Conservation (phyloP, 345 rosid species). For the Passiflora organensis region DNA sequence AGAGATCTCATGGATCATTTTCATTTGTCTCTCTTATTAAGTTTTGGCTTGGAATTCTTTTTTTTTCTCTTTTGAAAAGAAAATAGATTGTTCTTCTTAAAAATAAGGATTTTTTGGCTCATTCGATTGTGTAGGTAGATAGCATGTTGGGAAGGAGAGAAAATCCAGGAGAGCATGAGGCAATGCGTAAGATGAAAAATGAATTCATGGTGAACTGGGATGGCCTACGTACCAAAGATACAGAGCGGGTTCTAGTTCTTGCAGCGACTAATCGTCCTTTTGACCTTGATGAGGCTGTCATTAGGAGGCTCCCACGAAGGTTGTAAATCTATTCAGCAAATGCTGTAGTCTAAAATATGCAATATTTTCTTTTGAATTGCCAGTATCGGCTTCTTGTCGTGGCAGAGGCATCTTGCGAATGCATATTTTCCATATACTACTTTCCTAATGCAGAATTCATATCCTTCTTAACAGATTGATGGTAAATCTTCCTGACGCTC, state of each 20-base stretch:
- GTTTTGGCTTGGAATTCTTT: not conserved
- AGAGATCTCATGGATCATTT: not conserved
- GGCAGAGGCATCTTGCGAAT: no score
- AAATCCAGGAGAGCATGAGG: slow-evolving; percentile 82
- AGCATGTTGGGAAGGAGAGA: slow-evolving; percentile 95
- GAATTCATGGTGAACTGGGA: slow-evolving; percentile 98
- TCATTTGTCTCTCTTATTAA: not conserved
- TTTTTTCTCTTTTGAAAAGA: no score
- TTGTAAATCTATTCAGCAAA: slow-evolving; percentile 5
- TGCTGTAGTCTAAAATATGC: no score
- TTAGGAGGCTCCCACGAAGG: slow-evolving; percentile 86
- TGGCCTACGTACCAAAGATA: slow-evolving; percentile 75
- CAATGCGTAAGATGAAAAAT: slow-evolving; percentile 87
- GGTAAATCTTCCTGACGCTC: slow-evolving; percentile 85
- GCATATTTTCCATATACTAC: no score
- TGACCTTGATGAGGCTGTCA: slow-evolving; percentile 98
- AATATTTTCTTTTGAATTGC: not conserved
- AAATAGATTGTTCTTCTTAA: no score
- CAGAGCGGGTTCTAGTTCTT: slow-evolving; percentile 82
- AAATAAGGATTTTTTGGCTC: slow-evolving; percentile 3
- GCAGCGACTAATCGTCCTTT: slow-evolving; percentile 95
- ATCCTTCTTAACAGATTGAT: slow-evolving; percentile 52
- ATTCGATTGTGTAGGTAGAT: slow-evolving; percentile 57
- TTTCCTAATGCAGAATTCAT: not conserved
- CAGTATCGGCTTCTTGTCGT: no score